Conservation (phyloP, 345 rosid species). For the Psidium friedrichsthalianum region DNA sequence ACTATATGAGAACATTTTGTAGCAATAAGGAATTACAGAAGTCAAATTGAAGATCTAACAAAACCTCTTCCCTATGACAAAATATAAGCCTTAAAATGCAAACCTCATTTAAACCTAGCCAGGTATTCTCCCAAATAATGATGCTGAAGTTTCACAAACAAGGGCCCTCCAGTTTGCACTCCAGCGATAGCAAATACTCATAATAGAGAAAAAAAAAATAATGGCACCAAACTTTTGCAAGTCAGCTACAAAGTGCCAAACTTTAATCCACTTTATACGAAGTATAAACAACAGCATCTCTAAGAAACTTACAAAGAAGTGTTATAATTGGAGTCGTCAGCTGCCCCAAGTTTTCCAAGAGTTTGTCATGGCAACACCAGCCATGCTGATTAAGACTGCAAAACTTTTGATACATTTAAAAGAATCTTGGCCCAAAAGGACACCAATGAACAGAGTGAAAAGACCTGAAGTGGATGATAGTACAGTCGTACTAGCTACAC, state of each 20-base stretch:
- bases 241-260: neutral
- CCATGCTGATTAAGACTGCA: conserved; percentile 89
- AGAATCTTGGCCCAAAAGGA: conserved; percentile 79
- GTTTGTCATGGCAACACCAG: conserved; percentile 98
- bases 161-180: neutral
- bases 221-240: neutral
- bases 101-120: neutral
- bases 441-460: conserved; percentile 95
- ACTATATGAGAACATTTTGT: neutral
- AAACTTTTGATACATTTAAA: conserved; percentile 69
- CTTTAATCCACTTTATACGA: neutral
- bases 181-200: neutral
- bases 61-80: neutral
- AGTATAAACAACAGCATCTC: neutral
- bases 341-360: conserved; percentile 94
- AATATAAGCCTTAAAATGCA: neutral
- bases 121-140: neutral
- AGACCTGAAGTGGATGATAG: conserved; percentile 96
- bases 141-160: neutral
- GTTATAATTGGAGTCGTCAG: conserved; percentile 59
- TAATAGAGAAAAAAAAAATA: neutral
- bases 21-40: neutral
- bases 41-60: neutral
- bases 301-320: conserved; percentile 44
- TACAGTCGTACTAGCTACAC: conserved; percentile 98